phyloP scores from a whole-genome alignment of 495 filamentous ascomycete species.

The Delitschia confertaspora region DNA sequence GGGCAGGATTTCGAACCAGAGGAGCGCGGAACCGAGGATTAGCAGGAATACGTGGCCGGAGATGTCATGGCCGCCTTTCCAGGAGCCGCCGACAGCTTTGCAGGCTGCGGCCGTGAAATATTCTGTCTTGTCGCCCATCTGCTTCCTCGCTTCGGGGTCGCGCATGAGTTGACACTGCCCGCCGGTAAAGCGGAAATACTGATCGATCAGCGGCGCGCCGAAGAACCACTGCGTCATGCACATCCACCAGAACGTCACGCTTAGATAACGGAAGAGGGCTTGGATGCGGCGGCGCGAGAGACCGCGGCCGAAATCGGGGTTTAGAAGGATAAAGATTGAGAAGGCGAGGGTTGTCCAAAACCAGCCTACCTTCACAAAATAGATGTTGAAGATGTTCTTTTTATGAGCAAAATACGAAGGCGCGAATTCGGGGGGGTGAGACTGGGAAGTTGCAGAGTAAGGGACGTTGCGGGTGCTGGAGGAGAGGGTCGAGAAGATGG shows the following conservation, averaged over 20 bases:
- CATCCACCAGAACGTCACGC: constrained; percentile 80
- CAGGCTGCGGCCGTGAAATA: constrained; percentile 70
- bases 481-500: constrained; percentile 67
- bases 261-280: constrained; percentile 53
- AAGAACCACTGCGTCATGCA: constrained; percentile 94
- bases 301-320: constrained; percentile 42
- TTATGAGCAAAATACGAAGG: constrained; percentile 91
- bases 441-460: constrained; percentile 48
- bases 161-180: constrained; percentile 53
- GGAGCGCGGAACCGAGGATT: constrained; percentile 66
- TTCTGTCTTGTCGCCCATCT: constrained; percentile 41
- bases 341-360: constrained; percentile 74
- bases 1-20: constrained; percentile 71
- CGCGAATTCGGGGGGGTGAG: constrained; percentile 50
- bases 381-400: constrained; percentile 76
- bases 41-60: constrained; percentile 92
- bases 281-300: constrained; percentile 38
- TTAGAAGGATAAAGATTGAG: constrained; percentile 50
- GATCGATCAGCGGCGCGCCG: constrained; percentile 79
- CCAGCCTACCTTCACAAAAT: constrained; percentile 95
- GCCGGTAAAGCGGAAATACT: constrained; percentile 70
- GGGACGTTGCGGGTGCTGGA: constrained; percentile 53
- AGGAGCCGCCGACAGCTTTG: constrained; percentile 67
- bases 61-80: constrained; percentile 87
- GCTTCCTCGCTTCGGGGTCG: constrained; percentile 29